Base-by-base conservation (phyloP, 2,329 filamentous ascomycete species). In the Graphiopsis chlorocephala region DNA sequence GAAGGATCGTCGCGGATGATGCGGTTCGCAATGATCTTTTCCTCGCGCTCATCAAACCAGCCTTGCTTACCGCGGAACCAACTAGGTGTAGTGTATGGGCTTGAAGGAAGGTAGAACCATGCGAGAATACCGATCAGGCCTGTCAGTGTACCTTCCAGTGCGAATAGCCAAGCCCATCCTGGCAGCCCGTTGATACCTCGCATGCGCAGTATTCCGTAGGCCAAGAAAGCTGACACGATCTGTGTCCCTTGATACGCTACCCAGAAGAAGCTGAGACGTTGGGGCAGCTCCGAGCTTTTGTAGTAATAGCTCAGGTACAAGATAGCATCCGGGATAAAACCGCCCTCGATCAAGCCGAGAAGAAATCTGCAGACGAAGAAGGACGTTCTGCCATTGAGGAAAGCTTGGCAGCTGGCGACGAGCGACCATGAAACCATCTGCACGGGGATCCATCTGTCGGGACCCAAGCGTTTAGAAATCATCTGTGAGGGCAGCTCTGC, bases 281-380 rank as follows among this genome's bases (percentile, higher is more conserved):
- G 83, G 0, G 90, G 88, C 0, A 93, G 80, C 73, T 93, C 90
- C 61, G 82, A 82, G 0, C 86, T 86, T 52, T 86, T 92, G 78
- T 92, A 93, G 76, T 89, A 93, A 75, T 93, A 93, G 4, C 86
- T 88, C 8, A 92, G 79, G 75, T 89, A 92, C 0, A 90, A 78
- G 15, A 90, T 84, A 26, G 85, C 85, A 66, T 87, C 86, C 0
- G 86, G 85, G 56, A 89, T 88, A 63, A 74, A 75, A 1, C 74
- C 73, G 26, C 77, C 77, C 64, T 78, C 79, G n/a, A 79, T 71
- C 0, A 79, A 56, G 3, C 80, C 80, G 1, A 82, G 74, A 3
- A 82, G 67, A 1, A 74, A 74, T 1, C 79, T 72, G 5, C 76
- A 76, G n/a, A 72, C 72, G 52, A 75, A 80, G 68, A 79, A 81